phyloP scores from a whole-genome alignment of 768 basidiomycete species.

The Naganishia friedmannii region DNA sequence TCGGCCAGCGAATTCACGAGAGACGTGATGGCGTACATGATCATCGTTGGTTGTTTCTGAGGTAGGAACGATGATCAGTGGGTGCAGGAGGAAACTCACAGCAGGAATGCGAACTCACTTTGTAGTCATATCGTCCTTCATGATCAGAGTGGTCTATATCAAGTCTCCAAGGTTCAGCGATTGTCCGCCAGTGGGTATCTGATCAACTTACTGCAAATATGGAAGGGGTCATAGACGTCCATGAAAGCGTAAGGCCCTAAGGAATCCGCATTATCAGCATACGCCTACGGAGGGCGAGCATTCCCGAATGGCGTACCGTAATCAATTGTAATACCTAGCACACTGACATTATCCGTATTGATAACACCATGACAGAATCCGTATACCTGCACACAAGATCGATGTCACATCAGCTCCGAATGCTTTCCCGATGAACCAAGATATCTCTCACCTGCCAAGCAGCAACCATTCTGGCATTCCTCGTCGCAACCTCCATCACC shows the following conservation, averaged over 20 bases:
- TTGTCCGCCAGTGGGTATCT: background rate
- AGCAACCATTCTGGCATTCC: conserved; percentile 90
- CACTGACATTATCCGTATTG: conserved; percentile 79
- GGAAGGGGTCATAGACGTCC: conserved; percentile 80
- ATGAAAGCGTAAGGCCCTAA: conserved; percentile 78
- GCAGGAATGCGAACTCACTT: conserved; percentile 45
- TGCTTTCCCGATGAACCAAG: too few species aligned
- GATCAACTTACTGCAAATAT: conserved; percentile 69
- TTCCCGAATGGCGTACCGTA: conserved; percentile 54
- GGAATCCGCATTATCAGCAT: background rate
- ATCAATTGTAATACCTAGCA: conserved; percentile 58
- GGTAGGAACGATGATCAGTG: conserved; percentile 16
- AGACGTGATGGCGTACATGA: conserved; percentile 71
- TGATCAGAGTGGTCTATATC: conserved; percentile 69
- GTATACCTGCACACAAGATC: conserved; percentile 37
- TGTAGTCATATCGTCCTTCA: conserved; percentile 72
- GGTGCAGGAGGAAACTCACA: background rate
- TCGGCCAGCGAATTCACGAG: conserved; percentile 65
- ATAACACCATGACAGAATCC: conserved; percentile 73
- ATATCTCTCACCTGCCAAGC: conserved; percentile 70
- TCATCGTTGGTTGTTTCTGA: conserved; percentile 53
- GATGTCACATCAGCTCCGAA: background rate
- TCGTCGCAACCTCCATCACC: conserved; percentile 70
- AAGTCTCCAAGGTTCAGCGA: background rate
- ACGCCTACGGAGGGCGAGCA: background rate